Percentiles rank a stretch among this genome's conserved stretches.
Conservation (phyloP, 164 flowering plant species). For the Cinnamomum chago region DNA sequence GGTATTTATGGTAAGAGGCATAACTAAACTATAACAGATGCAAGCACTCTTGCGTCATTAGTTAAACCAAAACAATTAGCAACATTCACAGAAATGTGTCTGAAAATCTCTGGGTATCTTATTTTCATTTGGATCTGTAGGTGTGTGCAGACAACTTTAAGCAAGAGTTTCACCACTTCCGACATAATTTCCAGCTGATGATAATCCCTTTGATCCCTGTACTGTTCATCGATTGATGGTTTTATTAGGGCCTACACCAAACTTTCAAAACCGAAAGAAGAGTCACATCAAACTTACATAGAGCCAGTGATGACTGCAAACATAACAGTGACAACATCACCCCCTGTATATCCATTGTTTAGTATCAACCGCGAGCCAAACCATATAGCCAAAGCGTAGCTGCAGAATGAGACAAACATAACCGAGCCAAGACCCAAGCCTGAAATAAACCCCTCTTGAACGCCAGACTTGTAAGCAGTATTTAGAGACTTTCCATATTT, state of each 20-base stretch:
- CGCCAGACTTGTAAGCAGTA: conserved; percentile 36
- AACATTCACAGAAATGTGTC: not conserved
- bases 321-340: conserved; percentile 39
- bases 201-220: not conserved
- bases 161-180: not conserved
- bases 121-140: not conserved
- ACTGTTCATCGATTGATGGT: too few species aligned
- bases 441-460: conserved; percentile 33
- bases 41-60: too few species aligned
- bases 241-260: too few species aligned
- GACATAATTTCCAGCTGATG: not conserved
- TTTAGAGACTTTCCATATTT: conserved; percentile 30
- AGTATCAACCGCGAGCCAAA: conserved; percentile 38
- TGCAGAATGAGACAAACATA: conserved; percentile 26
- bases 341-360: conserved; percentile 42
- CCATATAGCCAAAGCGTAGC: conserved; percentile 45
- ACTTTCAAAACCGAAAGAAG: not conserved
- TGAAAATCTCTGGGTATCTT: not conserved
- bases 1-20: not conserved
- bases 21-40: too few species aligned
- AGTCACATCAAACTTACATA: conserved; percentile 29
- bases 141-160: not conserved
- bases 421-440: conserved; percentile 41
- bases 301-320: conserved; percentile 44
- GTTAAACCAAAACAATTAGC: too few species aligned